A percentile compares a stretch with the other conserved stretches of the same genome.
phyloP scores from a whole-genome alignment of 495 filamentous ascomycete species.

The Xylaria nigripes region DNA sequence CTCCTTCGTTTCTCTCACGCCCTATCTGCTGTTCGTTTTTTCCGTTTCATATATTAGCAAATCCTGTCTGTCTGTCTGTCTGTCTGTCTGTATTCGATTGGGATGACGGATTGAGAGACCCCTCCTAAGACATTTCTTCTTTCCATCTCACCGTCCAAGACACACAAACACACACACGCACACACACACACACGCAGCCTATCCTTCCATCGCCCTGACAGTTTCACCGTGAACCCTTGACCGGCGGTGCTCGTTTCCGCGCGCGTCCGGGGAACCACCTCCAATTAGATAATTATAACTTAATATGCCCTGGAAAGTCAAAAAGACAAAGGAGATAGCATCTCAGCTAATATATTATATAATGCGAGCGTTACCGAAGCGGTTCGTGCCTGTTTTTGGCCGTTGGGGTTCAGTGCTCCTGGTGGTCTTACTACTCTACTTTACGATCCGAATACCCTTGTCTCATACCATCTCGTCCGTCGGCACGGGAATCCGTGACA shows the following conservation, averaged over 20 bases:
- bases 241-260: conserved; percentile 6
- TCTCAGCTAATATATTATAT: conserved; percentile 12
- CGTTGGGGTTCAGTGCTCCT: conserved; percentile 21
- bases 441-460: conserved; percentile 21
- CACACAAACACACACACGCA: too few species aligned
- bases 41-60: conserved; percentile 4
- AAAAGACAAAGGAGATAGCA: conserved; percentile 19
- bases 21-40: conserved; percentile 5
- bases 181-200: too few species aligned
- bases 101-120: too few species aligned
- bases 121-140: not conserved
- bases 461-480: conserved; percentile 11
- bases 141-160: not conserved
- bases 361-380: conserved; percentile 26
- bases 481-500: conserved; percentile 1
- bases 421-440: conserved; percentile 22
- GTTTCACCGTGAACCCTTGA: not conserved
- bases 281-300: conserved; percentile 8
- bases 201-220: too few species aligned
- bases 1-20: conserved; percentile 3
- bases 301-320: conserved; percentile 22
- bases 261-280: not conserved
- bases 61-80: too few species aligned
- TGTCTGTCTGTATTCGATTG: too few species aligned
- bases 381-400: conserved; percentile 19